Base-by-base conservation (phyloP, 805 yeast species). In the Metschnikowia bowlesiae region DNA sequence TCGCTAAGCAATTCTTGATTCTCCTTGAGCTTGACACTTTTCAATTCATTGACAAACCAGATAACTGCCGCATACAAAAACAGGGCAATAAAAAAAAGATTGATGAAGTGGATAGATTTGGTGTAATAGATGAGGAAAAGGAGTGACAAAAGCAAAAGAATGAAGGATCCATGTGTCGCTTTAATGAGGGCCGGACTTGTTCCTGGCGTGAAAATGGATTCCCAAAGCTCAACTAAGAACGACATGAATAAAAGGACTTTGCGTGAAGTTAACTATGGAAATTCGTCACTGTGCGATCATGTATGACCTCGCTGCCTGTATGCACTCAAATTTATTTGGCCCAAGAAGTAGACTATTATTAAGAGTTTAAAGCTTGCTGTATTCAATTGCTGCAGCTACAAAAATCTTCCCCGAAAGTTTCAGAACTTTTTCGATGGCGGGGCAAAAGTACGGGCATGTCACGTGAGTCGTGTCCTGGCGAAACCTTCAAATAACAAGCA, bases 121-220 rank as follows among this genome's bases (percentile, higher is more conserved):
- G 87, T 81, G 44, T 82, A 64, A 56, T 76, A 80, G 31, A 84
- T 76, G 70, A 92, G 78, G 51, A 75, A 70, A 1, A 71, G 53
- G 53, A 92, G 73, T 1, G 87, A 76, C 5, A 79, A 43, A 10
- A 83, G 71, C 49, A 94, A 74, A 9, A 85, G 75, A 0, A 78
- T 71, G 61, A 94, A 94, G 2, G 97, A 86, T 2, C 73, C 77
- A 64, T 94, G 97, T 0, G 97, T 92, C 2, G 98, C 97, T 36
- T 77, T 74, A n/a, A 90, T 75, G 46, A 94, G 76, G 1, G 95
- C 89, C 1, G 97, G 97, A 1, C 94, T 81, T 0, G 96, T 82
- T 1, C 99, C 99, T 6, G 98, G 97, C 14, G 89, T 84, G 68
- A 92, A 88, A 29, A 94, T 81, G 11, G 96, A 87, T 49, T 87